Percentiles rank a stretch among this genome's conserved stretches.
phyloP scores from a whole-genome alignment of 257 asterid genomes.

The Salvia miltiorrhiza region DNA sequence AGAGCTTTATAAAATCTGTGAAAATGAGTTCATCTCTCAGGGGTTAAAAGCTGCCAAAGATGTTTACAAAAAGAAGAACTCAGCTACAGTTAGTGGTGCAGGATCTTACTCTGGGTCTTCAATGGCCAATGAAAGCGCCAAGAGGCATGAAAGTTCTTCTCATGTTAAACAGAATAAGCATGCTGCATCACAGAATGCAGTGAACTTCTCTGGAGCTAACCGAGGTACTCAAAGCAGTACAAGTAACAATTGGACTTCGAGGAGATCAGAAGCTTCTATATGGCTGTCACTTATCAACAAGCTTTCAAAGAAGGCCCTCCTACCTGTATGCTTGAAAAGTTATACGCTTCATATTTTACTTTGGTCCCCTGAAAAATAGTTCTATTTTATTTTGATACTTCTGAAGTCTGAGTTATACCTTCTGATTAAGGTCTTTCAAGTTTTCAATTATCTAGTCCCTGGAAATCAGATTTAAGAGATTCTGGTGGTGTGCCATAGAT shows the following conservation, averaged over 20 bases:
- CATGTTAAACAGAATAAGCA: conserved; percentile 52
- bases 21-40: conserved; percentile 80
- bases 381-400: not conserved
- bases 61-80: conserved; percentile 52
- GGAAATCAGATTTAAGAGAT: not conserved
- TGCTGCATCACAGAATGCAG: conserved; percentile 38
- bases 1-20: conserved; percentile 90
- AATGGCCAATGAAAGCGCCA: conserved; percentile 43
- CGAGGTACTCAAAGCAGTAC: conserved; percentile 51
- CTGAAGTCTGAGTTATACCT: not conserved
- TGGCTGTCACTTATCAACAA: conserved; percentile 79
- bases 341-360: not conserved
- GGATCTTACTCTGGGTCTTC: conserved; percentile 50
- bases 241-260: conserved; percentile 45
- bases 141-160: conserved; percentile 36
- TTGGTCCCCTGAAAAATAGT: not conserved
- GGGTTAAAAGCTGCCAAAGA: conserved; percentile 91
- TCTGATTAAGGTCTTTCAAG: conserved; percentile 2
- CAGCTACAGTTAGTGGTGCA: conserved; percentile 39
- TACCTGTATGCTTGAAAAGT: conserved; percentile 66
- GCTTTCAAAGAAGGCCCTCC: conserved; percentile 76
- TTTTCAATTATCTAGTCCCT: conserved; percentile 4
- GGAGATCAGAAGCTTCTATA: conserved; percentile 88
- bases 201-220: conserved; percentile 36
- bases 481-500: not conserved